A percentile compares a stretch with the other conserved stretches of the same genome.
Evolutionary conservation across 164 flowering plant genomes (phyloP).

Genomic region (Platanus orientalis): DNA sequence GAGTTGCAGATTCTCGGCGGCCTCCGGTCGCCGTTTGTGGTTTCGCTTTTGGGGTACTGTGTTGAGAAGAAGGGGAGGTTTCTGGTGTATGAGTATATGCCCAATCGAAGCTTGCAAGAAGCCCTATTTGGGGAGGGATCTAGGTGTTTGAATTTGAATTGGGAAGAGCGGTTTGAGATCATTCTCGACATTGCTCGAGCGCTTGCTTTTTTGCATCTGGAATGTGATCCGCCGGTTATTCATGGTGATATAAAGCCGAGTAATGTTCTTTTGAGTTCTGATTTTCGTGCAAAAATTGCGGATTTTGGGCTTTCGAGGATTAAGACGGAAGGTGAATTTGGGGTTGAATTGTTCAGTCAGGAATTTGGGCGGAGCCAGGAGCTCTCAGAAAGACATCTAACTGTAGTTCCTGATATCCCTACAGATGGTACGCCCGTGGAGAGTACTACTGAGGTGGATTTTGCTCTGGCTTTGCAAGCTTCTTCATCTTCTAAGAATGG

Average conservation of each 20-base stretch:
- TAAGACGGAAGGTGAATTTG: conserved; percentile 72
- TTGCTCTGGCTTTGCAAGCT: conserved; percentile 70
- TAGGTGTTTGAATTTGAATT: conserved; percentile 27
- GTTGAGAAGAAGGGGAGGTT: conserved; percentile 47
- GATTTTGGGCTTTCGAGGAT: conserved; percentile 94
- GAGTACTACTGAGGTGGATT: conserved; percentile 58
- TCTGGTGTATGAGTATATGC: conserved; percentile 95
- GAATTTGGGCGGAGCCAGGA: conserved; percentile 61
- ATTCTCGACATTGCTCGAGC: conserved; percentile 71
- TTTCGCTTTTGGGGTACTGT: conserved; percentile 76
- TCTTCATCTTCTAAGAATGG: conserved; percentile 61
- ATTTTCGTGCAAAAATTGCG: conserved; percentile 68
- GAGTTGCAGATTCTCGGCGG: conserved; percentile 84
- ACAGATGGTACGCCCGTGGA: conserved; percentile 20
- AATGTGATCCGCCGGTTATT: conserved; percentile 88
- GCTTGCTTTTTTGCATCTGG: conserved; percentile 72
- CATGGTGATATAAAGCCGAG: conserved; percentile 98
- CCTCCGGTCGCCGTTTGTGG: conserved; percentile 59
- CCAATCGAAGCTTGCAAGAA: conserved; percentile 85
- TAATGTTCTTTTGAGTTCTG: conserved; percentile 76
- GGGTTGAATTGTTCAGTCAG: conserved; percentile 76
- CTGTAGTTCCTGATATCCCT: conserved; percentile 32
- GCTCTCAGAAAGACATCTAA: conserved; percentile 47
- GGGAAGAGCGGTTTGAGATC: conserved; percentile 69
- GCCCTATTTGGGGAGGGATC: conserved; percentile 38